Conservation (phyloP, 164 flowering plant species). For the Echeveria elegans region DNA sequence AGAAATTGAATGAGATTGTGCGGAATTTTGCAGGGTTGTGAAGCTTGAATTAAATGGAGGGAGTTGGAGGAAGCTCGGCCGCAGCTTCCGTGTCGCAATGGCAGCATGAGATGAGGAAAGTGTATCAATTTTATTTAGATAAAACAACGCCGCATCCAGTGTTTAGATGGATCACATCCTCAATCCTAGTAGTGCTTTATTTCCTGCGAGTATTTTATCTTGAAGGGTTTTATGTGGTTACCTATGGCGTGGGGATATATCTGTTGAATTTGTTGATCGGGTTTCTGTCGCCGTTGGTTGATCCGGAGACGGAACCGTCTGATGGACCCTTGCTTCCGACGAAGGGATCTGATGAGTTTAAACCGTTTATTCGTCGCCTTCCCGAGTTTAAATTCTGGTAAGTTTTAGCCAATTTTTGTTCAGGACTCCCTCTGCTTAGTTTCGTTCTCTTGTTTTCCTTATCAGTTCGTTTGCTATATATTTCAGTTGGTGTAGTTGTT, state of each 20-base stretch:
- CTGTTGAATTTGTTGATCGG: conserved; percentile 52
- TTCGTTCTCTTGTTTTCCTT: neutral
- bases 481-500: too few relatives aligned
- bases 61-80: conserved; percentile 40
- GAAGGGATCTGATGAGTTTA: conserved; percentile 46
- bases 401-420: neutral
- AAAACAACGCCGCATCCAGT: conserved; percentile 36
- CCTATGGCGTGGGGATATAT: conserved; percentile 49
- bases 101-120: conserved; percentile 40
- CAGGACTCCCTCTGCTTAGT: neutral
- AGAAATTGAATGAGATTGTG: neutral
- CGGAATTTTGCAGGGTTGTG: conserved; percentile 12
- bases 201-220: conserved; percentile 34
- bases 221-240: conserved; percentile 44
- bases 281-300: conserved; percentile 50
- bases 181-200: conserved; percentile 28
- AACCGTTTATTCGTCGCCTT: conserved; percentile 48
- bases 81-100: conserved; percentile 46
- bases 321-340: conserved; percentile 35
- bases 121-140: conserved; percentile 47
- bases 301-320: conserved; percentile 33
- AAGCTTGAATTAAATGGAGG: conserved; percentile 44
- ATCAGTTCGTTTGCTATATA: neutral
- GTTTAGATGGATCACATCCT: conserved; percentile 49
- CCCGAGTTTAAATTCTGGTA: conserved; percentile 61